Base-by-base conservation (phyloP, 169 alveolate species). In the Cryptosporidium felis region DNA sequence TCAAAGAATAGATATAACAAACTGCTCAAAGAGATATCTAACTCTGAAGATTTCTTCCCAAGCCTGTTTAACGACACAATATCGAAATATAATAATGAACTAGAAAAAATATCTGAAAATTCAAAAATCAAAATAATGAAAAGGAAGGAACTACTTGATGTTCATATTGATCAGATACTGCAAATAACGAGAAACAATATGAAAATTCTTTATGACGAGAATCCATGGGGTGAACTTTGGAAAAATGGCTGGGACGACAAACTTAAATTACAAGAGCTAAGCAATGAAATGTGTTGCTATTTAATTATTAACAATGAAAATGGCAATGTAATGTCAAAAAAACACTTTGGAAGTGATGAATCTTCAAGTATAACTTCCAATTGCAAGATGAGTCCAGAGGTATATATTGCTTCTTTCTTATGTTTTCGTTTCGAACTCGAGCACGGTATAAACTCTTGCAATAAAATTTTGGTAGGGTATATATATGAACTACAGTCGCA, bases 141-240 rank as follows among this genome's bases (percentile, higher is more conserved):
- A 16, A 74, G 85, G 23, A 74, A 10, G 8, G 67, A 47, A 12
- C 30, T 74, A 32, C 6, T 28, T 34, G 66, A 53, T 8, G 21
- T 12, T 10, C 67, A 53, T 38, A 53, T 74, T n/a, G 36, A 53
- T 53, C 34, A 53, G 18, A 51, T 74, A 36, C n/a, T 74, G 8
- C 32, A 53, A n/a, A 49, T 74, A 23, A 74, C 85, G 10, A 60
- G 85, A n/a, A 16, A 56, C 26, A 74, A 74, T 56, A 74, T 74
- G 85, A 74, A 74, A n/a, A 36, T 18, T 51, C 58, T 74, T 14
- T 74, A 74, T 74, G 85, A 74, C 21, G 42, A 49, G 23, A 74
- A 49, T 38, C 85, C 85, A 58, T 74, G 85, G 85, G 85, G 85
- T 1, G 85, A 74, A 9, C 38, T 53, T 53, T 74, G 85, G 85